Percentiles rank a stretch among this genome's conserved stretches.
Conservation (phyloP, 2,329 filamentous ascomycete species). For the Ceratocystis alfenasii region DNA sequence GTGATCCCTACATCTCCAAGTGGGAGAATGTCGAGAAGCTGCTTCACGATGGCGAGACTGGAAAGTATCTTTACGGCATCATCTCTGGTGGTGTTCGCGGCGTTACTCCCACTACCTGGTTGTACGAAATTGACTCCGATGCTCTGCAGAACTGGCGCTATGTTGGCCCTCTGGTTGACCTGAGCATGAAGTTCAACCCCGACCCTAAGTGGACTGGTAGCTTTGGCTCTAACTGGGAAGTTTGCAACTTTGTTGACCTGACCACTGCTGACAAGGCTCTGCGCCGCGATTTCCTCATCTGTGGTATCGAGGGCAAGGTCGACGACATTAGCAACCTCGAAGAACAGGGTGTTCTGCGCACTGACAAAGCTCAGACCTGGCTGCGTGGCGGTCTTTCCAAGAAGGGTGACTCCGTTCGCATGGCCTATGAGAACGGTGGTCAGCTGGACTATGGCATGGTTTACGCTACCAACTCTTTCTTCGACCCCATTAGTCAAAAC, state of each 20-base stretch:
- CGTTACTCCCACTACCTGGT: constrained; percentile 24
- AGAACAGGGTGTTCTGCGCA: constrained; percentile 9
- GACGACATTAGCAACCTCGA: background rate
- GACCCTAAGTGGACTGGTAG: constrained; percentile 17
- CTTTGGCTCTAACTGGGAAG: constrained; percentile 20
- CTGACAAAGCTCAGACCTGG: constrained; percentile 18
- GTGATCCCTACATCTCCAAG: constrained; percentile 26
- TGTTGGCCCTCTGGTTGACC: constrained; percentile 20
- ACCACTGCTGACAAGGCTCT: constrained; percentile 9
- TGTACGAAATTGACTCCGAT: constrained; percentile 24
- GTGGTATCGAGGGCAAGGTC: constrained; percentile 18
- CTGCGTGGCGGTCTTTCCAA: constrained; percentile 3
- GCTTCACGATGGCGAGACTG: constrained; percentile 20
- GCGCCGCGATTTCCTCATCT: constrained; percentile 15
- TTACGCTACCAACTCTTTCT: constrained; percentile 25
- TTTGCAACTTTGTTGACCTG: constrained; percentile 19
- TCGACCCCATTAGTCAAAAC: constrained; percentile 20
- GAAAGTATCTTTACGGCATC: constrained; percentile 32
- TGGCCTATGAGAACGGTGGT: constrained; percentile 15
- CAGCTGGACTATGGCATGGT: constrained; percentile 25
- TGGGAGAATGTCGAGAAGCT: constrained; percentile 24
- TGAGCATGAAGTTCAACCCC: constrained; percentile 15
- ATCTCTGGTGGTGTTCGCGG: constrained; percentile 29
- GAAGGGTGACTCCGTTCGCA: constrained; percentile 12
- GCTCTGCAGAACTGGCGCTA: constrained; percentile 24